Conservation (phyloP, 1,284 basidiomycete genomes). For the Trichosporon sp. region DNA sequence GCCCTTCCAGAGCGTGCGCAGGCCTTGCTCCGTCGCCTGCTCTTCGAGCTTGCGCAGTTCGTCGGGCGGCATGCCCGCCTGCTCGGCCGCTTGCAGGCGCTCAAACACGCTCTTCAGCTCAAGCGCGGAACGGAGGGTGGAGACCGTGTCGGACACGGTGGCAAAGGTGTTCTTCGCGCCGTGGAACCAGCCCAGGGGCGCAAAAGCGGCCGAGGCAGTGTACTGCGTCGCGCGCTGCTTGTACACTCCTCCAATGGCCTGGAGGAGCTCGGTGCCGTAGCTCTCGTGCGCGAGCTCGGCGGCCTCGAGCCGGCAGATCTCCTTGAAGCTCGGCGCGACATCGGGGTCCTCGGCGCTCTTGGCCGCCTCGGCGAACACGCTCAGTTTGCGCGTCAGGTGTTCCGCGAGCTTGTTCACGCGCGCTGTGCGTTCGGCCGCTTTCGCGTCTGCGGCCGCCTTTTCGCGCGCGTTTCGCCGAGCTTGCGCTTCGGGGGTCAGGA, state of each 20-base stretch:
- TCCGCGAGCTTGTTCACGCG: constrained; percentile 80
- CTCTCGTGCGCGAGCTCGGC: constrained; percentile 86
- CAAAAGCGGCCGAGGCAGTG: constrained; percentile 60
- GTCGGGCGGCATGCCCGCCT: constrained; percentile 80
- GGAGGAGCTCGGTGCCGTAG: constrained; percentile 88
- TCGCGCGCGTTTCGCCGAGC: constrained; percentile 69
- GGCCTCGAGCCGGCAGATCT: constrained; percentile 78
- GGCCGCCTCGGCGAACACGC: constrained; percentile 90
- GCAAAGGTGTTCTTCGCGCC: constrained; percentile 93
- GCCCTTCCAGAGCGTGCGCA: constrained; percentile 86
- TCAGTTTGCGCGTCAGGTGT: constrained; percentile 81
- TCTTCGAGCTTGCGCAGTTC: constrained; percentile 90
- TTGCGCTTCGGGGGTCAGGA: constrained; percentile 79
- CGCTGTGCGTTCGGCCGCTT: constrained; percentile 75
- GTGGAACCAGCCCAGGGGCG: constrained; percentile 74
- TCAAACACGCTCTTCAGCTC: constrained; percentile 95
- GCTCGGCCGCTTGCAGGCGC: constrained; percentile 88
- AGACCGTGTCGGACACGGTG: constrained; percentile 92
- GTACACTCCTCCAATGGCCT: constrained; percentile 91
- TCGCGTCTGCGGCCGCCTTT: constrained; percentile 76
- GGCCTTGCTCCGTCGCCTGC: constrained; percentile 90
- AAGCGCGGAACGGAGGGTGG: constrained; percentile 65
- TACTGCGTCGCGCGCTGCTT: constrained; percentile 69
- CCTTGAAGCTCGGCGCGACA: constrained; percentile 61
- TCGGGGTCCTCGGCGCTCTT: constrained; percentile 67